Percentiles rank a stretch among this genome's conserved stretches.
phyloP scores from a whole-genome alignment of 2,329 filamentous ascomycete genomes.

The Aspergillus versicolor region DNA sequence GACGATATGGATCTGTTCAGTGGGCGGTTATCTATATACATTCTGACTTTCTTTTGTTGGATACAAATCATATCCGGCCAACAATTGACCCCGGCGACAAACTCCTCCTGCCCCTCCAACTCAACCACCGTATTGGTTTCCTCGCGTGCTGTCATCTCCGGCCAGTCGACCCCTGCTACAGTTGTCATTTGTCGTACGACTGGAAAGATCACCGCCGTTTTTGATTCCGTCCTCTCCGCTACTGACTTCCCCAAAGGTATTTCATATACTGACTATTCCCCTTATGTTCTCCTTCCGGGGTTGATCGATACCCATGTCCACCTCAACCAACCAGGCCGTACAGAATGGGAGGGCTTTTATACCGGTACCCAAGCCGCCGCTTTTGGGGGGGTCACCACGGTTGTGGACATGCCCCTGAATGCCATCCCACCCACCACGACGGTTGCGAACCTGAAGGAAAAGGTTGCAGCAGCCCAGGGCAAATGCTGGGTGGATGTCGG shows the following conservation, averaged over 20 bases:
- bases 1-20: no score
- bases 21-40: no score
- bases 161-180: slow-evolving; percentile 76
- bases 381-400: slow-evolving; percentile 92
- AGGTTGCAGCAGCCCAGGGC: slow-evolving; percentile 76
- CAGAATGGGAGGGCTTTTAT: slow-evolving; percentile 98
- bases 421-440: slow-evolving; percentile 96
- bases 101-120: no score
- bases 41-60: no score
- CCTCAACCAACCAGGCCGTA: slow-evolving; percentile 92
- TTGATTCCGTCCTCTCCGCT: slow-evolving; percentile 70
- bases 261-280: slow-evolving; percentile 79
- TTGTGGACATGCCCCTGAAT: slow-evolving; percentile 97
- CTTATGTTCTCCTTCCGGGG: slow-evolving; percentile 81
- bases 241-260: slow-evolving; percentile 70
- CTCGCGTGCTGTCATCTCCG: slow-evolving; percentile 75
- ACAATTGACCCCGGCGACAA: no score
- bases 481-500: slow-evolving; percentile 99
- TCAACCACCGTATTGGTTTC: slow-evolving; percentile 77
- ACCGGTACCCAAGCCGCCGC: slow-evolving; percentile 92
- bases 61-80: no score
- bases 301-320: slow-evolving; percentile 97
- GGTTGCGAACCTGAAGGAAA: slow-evolving; percentile 75
- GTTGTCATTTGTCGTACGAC: slow-evolving; percentile 73
- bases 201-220: slow-evolving; percentile 80